Evolutionary conservation across 2,329 filamentous ascomycete species (phyloP), one percentile per base, ranked within the genome.

Genomic region (Botryotinia narcissicola): DNA sequence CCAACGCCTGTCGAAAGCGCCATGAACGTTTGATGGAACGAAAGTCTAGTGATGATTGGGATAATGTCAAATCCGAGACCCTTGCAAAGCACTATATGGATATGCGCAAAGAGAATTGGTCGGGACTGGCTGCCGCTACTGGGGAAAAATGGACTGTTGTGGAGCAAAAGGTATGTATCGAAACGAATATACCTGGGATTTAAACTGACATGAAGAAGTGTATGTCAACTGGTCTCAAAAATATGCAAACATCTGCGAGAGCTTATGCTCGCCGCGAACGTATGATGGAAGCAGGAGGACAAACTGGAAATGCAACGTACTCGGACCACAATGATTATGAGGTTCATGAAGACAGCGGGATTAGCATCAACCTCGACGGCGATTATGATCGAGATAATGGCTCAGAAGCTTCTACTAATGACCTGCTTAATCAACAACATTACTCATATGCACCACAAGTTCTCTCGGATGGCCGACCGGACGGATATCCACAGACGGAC

Each of bases 11-110:
- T 83, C 92, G 94, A 76, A 97, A 97, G 84, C 89, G 94, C 72
- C 93, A 97, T 79, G 94, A 97, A 83, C 88, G 94, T 59, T 84
- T 97, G 77, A 91, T 95, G 86, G 92, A 95, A 83, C 89, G 91
- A 77, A 87, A 77, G 7, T 79, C 73, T 76, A 81, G 73, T 80
- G 85, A 80, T 73, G 92, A 95, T 79, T 96, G 93, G 91, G 92
- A 95, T 78, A 88, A 88, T 32, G 85, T 90, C 77, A 93, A 93
- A 84, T 85, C 95, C 37, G 92, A 95, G 81, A 86, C 86, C 16
- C 85, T 97, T 59, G 92, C 93, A 54, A 89, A 88, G 81, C 91
- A 92, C 80, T 97, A 97, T 83, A 93, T 94, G 88, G 87, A 86
- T 75, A 88, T 92, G 84, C 88, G 94, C 72, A 91, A 92, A 81